Conservation (phyloP, 2,329 filamentous ascomycete species). For the Thielaviopsis euricoi region DNA sequence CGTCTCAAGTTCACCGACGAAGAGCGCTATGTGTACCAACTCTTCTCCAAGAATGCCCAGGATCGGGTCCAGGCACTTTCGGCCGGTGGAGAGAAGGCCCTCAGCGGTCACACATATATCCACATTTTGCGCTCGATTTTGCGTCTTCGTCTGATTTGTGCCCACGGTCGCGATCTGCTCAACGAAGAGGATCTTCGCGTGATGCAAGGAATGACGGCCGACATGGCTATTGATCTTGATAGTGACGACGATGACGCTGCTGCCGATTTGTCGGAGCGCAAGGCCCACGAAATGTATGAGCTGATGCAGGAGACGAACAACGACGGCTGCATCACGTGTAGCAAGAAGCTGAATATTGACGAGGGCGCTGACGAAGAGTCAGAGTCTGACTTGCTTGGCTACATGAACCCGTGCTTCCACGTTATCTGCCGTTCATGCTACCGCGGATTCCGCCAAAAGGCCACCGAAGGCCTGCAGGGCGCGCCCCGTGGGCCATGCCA, state of each 20-base stretch:
- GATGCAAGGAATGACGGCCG: constrained; percentile 64
- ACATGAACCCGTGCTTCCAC: constrained; percentile 78
- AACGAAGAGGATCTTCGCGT: constrained; percentile 67
- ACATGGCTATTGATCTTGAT: constrained; percentile 78
- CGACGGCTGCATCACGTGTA: constrained; percentile 58
- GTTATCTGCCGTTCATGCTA: constrained; percentile 66
- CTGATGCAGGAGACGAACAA: constrained; percentile 69
- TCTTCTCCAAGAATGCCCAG: constrained; percentile 68
- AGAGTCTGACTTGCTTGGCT: constrained; percentile 52
- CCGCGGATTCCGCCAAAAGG: constrained; percentile 37
- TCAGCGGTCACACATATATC: constrained; percentile 79
- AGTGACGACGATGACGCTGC: constrained; percentile 51
- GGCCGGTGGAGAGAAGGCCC: constrained; percentile 38
- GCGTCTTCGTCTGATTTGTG: constrained; percentile 76
- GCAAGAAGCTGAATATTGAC: constrained; percentile 41
- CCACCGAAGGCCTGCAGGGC: constrained; percentile 22
- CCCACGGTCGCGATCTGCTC: constrained; percentile 83
- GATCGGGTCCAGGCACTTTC: constrained; percentile 64
- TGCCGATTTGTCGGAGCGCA: constrained; percentile 44
- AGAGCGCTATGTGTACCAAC: constrained; percentile 64
- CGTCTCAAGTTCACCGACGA: constrained; percentile 58
- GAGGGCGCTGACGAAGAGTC: constrained; percentile 39
- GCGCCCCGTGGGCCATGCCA: constrained; percentile 40
- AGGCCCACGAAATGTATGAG: constrained; percentile 73
- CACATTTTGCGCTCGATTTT: constrained; percentile 86